phyloP scores from a whole-genome alignment of 108 stramenopile genomes.

The Conticribra weissflogii region DNA sequence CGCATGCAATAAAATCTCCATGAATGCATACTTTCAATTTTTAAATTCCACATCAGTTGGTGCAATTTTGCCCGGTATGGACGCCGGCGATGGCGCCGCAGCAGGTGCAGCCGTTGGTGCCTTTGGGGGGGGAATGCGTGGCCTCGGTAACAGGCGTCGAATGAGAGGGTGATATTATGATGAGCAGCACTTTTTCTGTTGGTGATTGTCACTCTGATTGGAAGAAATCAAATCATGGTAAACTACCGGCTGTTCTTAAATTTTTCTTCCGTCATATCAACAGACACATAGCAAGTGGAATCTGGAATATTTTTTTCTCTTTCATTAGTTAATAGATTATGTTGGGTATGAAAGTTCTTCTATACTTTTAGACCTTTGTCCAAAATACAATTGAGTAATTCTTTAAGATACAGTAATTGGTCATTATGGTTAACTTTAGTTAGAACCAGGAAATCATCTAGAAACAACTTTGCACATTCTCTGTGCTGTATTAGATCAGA shows the following conservation, averaged over 20 bases:
- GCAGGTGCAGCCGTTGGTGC: slow-evolving; percentile 50
- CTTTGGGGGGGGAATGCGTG: slow-evolving; percentile 23
- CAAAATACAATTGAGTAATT: too few relatives aligned
- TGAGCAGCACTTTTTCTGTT: too few relatives aligned
- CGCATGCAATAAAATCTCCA: slow-evolving; percentile 1
- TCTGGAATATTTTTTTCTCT: too few relatives aligned
- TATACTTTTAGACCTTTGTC: too few relatives aligned
- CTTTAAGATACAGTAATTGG: not conserved
- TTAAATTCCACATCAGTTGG: slow-evolving; percentile 13
- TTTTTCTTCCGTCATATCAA: too few relatives aligned
- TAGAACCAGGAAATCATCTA: too few relatives aligned
- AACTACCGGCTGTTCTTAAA: too few relatives aligned
- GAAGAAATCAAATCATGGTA: not conserved
- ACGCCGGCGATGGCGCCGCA: slow-evolving; percentile 38
- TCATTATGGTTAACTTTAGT: not conserved
- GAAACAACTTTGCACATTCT: too few relatives aligned
- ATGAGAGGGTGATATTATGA: slow-evolving; percentile 18
- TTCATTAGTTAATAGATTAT: too few relatives aligned
- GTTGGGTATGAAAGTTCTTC: too few relatives aligned
- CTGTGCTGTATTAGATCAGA: too few relatives aligned
- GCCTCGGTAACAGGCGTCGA: slow-evolving; percentile 18
- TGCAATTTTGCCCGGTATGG: slow-evolving; percentile 49
- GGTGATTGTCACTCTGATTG: not conserved
- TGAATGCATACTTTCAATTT: not conserved
- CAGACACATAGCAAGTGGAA: too few relatives aligned